Evolutionary conservation across 2,329 filamentous ascomycete species (phyloP).

Genomic region (Fusarium sp.): DNA sequence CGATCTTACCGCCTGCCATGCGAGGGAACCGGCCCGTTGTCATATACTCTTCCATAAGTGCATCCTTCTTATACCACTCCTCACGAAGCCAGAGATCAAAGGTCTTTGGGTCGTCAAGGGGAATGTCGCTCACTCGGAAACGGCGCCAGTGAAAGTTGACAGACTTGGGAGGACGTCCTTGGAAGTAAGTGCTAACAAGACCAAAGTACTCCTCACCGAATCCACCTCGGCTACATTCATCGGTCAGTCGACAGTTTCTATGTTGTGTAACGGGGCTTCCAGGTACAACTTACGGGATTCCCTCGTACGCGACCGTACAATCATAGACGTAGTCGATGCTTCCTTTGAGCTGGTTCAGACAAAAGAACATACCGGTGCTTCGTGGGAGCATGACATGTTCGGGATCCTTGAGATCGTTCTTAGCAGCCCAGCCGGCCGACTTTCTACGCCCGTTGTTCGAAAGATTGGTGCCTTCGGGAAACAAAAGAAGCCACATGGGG

Average conservation of each 20-base stretch:
- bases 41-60: constrained; percentile 84
- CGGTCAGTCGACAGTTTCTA: constrained; percentile 26
- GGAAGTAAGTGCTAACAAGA: constrained; percentile 85
- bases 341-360: constrained; percentile 78
- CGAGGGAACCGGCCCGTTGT: constrained; percentile 83
- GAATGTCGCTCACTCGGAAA: constrained; percentile 84
- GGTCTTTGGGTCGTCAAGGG: constrained; percentile 75
- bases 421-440: constrained; percentile 81
- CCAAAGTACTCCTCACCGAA: constrained; percentile 95
- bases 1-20: constrained; percentile 63
- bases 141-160: constrained; percentile 98
- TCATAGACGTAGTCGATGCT: constrained; percentile 88
- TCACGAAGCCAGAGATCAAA: constrained; percentile 90
- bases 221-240: constrained; percentile 70
- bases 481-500: constrained; percentile 92
- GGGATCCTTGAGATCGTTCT: constrained; percentile 77
- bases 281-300: constrained; percentile 78
- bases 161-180: constrained; percentile 89
- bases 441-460: constrained; percentile 76
- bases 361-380: constrained; percentile 84
- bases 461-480: constrained; percentile 88
- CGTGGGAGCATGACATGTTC: constrained; percentile 82
- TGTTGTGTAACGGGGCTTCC: constrained; percentile 13
- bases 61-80: constrained; percentile 93
- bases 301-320: constrained; percentile 96